Conservation (phyloP, 2,329 filamentous ascomycete species). For the Ophiosphaerella herpotricha region DNA sequence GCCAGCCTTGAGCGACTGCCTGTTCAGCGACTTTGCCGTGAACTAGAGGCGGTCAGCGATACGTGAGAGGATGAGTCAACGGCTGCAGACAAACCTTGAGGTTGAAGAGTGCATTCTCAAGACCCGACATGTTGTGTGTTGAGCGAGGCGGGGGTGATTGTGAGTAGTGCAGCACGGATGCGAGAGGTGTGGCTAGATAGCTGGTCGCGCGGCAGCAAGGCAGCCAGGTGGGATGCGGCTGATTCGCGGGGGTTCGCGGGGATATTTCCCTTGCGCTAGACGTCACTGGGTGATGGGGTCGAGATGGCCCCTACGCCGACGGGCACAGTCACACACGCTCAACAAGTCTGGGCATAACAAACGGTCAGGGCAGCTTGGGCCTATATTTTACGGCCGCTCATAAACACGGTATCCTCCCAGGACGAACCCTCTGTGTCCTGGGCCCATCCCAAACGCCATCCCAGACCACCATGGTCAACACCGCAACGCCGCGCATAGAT, state of each 20-base stretch:
- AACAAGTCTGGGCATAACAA: too few relatives aligned
- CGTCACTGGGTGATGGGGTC: conserved; percentile 11
- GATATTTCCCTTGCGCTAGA: conserved; percentile 28
- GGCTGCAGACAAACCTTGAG: conserved; percentile 55
- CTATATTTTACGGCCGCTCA: too few relatives aligned
- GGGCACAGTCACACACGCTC: background rate
- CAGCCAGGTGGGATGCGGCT: conserved; percentile 28
- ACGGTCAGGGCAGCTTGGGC: too few relatives aligned
- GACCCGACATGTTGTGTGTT: conserved; percentile 57
- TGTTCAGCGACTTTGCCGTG: conserved; percentile 66
- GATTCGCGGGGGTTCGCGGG: conserved; percentile 28
- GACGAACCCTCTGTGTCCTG: background rate
- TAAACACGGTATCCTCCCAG: too few relatives aligned
- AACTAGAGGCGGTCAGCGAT: conserved; percentile 52
- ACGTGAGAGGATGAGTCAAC: background rate
- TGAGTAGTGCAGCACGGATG: conserved; percentile 2
- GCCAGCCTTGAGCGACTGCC: conserved; percentile 64
- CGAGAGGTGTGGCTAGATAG: conserved; percentile 9
- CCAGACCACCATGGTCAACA: conserved; percentile 18
- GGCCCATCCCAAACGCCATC: conserved; percentile 29
- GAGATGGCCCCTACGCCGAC: background rate
- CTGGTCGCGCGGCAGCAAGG: conserved; percentile 5
- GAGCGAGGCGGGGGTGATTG: conserved; percentile 5
- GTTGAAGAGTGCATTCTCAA: conserved; percentile 66
- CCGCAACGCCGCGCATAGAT: conserved; percentile 29